These are phyloP conservation scores for Lactarius deliciosus DNA, from an alignment of 768 basidiomycete genomes.

Conservation along the genomic window DNA sequence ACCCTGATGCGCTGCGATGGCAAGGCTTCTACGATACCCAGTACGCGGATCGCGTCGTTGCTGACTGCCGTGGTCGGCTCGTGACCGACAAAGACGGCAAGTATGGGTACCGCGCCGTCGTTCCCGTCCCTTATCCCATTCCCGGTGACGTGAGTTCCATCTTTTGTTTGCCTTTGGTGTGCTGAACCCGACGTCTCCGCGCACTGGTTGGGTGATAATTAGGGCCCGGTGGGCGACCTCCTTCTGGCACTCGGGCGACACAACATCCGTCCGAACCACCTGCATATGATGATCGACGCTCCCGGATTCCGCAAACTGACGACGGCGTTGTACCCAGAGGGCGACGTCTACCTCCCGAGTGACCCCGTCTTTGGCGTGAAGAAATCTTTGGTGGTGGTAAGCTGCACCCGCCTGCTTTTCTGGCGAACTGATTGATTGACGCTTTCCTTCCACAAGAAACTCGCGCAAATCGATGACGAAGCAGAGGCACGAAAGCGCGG, in stretches of 20 bases:
- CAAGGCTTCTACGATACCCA: constrained; percentile 45
- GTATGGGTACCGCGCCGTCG: constrained; percentile 70
- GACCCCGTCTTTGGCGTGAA: constrained; percentile 86
- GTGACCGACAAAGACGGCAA: constrained; percentile 57
- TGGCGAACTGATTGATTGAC: constrained; percentile 6
- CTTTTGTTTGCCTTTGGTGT: not conserved
- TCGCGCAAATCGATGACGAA: constrained; percentile 54
- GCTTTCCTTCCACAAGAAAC: constrained; percentile 40
- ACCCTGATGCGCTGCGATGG: not conserved
- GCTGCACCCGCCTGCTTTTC: constrained; percentile 31
- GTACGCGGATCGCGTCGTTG: constrained; percentile 52
- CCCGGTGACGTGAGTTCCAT: constrained; percentile 57
- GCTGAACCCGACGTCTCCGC: constrained; percentile 18
- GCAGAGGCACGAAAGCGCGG: constrained; percentile 56
- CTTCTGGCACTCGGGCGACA: constrained; percentile 60
- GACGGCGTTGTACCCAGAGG: constrained; percentile 74
- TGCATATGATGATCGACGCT: constrained; percentile 73
- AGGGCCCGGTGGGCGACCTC: constrained; percentile 72
- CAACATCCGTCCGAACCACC: constrained; percentile 74
- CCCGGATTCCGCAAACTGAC: constrained; percentile 69
- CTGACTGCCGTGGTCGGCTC: constrained; percentile 75
- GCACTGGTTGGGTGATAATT: not conserved
- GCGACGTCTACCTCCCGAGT: constrained; percentile 61
- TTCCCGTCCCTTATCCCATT: constrained; percentile 71
- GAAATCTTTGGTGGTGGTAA: constrained; percentile 70